Conservation (phyloP, 768 basidiomycete species). For the Leccinum barrowsii region DNA sequence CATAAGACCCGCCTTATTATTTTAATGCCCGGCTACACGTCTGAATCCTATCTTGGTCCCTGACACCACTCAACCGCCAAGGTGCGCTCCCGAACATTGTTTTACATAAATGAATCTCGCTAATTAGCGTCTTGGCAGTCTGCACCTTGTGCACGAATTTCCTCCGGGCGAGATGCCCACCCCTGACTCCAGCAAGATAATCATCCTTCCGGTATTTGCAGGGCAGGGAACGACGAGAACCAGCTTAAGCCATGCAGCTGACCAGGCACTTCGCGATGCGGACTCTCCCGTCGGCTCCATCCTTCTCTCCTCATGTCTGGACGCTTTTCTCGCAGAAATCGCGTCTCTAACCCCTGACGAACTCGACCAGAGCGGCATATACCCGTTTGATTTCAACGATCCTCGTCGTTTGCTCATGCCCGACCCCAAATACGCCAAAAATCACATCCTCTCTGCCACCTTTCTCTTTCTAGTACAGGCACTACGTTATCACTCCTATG, state of each 20-base stretch:
- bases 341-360: slow-evolving; percentile 40
- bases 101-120: not conserved
- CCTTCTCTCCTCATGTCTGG: slow-evolving; percentile 49
- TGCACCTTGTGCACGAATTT: not conserved
- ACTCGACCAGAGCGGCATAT: slow-evolving; percentile 36
- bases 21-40: slow-evolving; percentile 8
- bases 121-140: not conserved
- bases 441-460: slow-evolving; percentile 46
- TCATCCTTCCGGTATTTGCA: slow-evolving; percentile 48
- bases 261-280: slow-evolving; percentile 42
- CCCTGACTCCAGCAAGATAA: slow-evolving; percentile 7
- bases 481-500: slow-evolving; percentile 49
- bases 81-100: not conserved
- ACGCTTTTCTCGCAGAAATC: slow-evolving; percentile 49
- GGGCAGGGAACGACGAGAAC: slow-evolving; percentile 49
- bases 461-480: slow-evolving; percentile 49
- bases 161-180: slow-evolving; percentile 4
- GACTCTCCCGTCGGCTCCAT: slow-evolving; percentile 38
- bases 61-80: not conserved
- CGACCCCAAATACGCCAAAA: slow-evolving; percentile 34
- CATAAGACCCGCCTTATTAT: slow-evolving; percentile 8
- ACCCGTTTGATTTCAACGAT: slow-evolving; percentile 41
- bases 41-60: slow-evolving; percentile 1
- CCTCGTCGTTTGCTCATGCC: slow-evolving; percentile 39
- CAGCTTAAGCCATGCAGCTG: slow-evolving; percentile 30